Evolutionary conservation across 2,329 filamentous ascomycete species (phyloP).

Genomic region (Trichophyton rubrum): DNA sequence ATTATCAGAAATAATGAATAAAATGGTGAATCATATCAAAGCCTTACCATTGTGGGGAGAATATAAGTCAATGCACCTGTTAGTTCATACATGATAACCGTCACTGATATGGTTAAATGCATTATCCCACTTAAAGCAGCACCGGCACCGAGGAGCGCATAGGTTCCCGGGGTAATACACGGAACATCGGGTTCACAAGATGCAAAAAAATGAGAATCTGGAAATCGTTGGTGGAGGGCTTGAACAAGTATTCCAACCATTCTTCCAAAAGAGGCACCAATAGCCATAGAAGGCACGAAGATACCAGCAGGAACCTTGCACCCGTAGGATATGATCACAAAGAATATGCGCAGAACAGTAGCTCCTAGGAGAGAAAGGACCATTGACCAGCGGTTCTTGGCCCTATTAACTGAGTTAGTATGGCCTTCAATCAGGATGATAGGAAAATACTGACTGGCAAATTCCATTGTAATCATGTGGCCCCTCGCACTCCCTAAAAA

Average conservation of each 20-base stretch:
- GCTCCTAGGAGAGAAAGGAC: slow-evolving; percentile 66
- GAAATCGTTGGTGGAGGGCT: slow-evolving; percentile 71
- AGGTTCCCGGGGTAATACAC: slow-evolving; percentile 94
- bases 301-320: slow-evolving; percentile 97
- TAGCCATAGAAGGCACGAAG: slow-evolving; percentile 95
- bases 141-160: slow-evolving; percentile 85
- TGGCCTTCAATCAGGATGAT: not conserved
- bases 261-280: slow-evolving; percentile 86
- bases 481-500: slow-evolving; percentile 88
- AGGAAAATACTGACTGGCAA: slow-evolving; percentile 52
- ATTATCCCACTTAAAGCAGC: slow-evolving; percentile 91
- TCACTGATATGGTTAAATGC: slow-evolving; percentile 93
- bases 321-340: slow-evolving; percentile 93
- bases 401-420: slow-evolving; percentile 22
- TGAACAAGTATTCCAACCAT: slow-evolving; percentile 93
- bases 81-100: slow-evolving; percentile 98
- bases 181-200: slow-evolving; percentile 82
- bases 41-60: slow-evolving; percentile 70
- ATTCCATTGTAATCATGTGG: slow-evolving; percentile 79
- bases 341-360: slow-evolving; percentile 64
- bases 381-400: slow-evolving; percentile 62
- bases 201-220: slow-evolving; percentile 70
- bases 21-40: not conserved
- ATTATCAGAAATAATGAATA: not conserved
- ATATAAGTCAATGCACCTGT: slow-evolving; percentile 97